phyloP scores from a whole-genome alignment of 176 grass and related monocot genomes.

The maize (Zea mays) region Zm-B73-REFERENCE-NAM-5.0 NC_050097.1:23231001-23231500 shows the following conservation, averaged over 20 bases:
- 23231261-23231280: conserved; percentile 96
- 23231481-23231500: conserved; percentile 58
- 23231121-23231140: background rate
- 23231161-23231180: conserved; percentile 37
- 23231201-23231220: conserved; percentile 53
- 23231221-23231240: conserved; percentile 92
- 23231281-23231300: conserved; percentile 92
- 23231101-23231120: conserved; percentile 16
- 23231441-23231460: conserved; percentile 58
- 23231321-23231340: conserved; percentile 50
- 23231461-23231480: conserved; percentile 52
- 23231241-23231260: conserved; percentile 93
- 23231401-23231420: conserved; percentile 24
- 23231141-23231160: conserved; percentile 30
- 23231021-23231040: conserved; percentile 29
- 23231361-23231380: background rate
- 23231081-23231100: background rate
- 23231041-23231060: conserved; percentile 36
- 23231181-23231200: conserved; percentile 6
- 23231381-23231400: conserved; percentile 22
- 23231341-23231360: background rate
- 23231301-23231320: conserved; percentile 88
- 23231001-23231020: conserved; percentile 37
- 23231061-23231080: conserved; percentile 32
- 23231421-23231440: conserved; percentile 4